A percentile compares a stretch with the other conserved stretches of the same genome.
Conservation (phyloP, 2,329 filamentous ascomycete species). For the Aspergillaceae sp. region DNA sequence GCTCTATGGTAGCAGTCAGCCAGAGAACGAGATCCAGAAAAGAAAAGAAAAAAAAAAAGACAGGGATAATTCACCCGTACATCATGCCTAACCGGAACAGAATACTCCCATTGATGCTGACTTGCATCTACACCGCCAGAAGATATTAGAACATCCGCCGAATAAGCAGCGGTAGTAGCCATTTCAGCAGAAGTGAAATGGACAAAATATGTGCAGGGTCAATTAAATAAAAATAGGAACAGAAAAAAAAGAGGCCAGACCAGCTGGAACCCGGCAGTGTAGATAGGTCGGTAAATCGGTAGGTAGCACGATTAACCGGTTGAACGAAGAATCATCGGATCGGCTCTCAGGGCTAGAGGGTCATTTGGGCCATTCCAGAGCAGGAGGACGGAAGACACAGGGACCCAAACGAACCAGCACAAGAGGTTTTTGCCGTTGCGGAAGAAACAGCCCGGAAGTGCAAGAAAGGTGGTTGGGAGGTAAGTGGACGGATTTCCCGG, state of each 20-base stretch:
- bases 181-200: conserved; percentile 19
- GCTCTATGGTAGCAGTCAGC: conserved; percentile 16
- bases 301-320: background rate
- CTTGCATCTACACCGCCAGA: conserved; percentile 24
- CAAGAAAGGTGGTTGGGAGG: conserved; percentile 1
- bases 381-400: no score
- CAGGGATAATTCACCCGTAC: conserved; percentile 19
- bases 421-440: no score
- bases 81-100: conserved; percentile 27
- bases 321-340: no score
- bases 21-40: background rate
- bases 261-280: conserved; percentile 23
- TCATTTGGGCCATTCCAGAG: no score
- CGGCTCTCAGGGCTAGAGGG: no score
- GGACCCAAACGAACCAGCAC: no score
- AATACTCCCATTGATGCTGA: conserved; percentile 30
- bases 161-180: conserved; percentile 32
- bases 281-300: background rate
- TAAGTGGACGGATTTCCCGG: conserved; percentile 2
- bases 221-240: background rate
- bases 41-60: background rate
- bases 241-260: conserved; percentile 21
- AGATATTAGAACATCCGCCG: conserved; percentile 32
- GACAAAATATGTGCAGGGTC: background rate
- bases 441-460: no score